These are phyloP conservation scores for Hydrangea macrophylla DNA, from an alignment of 148 eudicot species.

Conservation along the genomic window DNA sequence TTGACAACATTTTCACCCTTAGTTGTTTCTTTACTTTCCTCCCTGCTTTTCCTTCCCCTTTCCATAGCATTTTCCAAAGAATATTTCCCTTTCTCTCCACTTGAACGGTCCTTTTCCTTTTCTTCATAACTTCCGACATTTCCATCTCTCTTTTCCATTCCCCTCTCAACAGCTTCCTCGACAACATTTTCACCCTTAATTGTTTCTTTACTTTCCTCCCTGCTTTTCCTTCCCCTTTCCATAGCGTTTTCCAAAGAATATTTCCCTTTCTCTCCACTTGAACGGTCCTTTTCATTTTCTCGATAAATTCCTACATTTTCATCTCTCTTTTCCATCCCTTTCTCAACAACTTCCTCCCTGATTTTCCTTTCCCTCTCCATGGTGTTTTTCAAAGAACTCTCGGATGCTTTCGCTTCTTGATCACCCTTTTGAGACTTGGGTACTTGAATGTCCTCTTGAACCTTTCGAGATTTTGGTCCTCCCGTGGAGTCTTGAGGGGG, in stretches of 20 bases:
- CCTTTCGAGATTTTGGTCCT: background rate
- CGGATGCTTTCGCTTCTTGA: background rate
- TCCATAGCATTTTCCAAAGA: too few species aligned
- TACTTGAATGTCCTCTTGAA: background rate
- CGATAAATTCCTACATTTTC: too few species aligned
- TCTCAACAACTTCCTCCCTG: background rate
- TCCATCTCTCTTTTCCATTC: background rate
- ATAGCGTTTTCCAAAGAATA: too few species aligned
- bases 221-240: too few species aligned
- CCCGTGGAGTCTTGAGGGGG: background rate
- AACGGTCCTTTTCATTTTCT: too few species aligned
- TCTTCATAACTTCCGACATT: too few species aligned
- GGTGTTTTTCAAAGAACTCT: background rate
- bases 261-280: too few species aligned
- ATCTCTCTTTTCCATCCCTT: background rate
- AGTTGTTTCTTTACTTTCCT: constrained; percentile 1
- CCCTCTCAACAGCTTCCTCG: background rate
- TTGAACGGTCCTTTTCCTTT: too few species aligned
- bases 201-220: constrained; percentile 1
- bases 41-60: background rate
- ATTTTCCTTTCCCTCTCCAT: background rate
- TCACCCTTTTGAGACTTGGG: background rate
- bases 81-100: too few species aligned
- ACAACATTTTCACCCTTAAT: background rate
- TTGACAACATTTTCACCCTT: background rate